These are phyloP conservation scores for Geranomyces variabilis DNA, from an alignment of 192 early-diverging fungal genomes.

Conservation along the genomic window DNA sequence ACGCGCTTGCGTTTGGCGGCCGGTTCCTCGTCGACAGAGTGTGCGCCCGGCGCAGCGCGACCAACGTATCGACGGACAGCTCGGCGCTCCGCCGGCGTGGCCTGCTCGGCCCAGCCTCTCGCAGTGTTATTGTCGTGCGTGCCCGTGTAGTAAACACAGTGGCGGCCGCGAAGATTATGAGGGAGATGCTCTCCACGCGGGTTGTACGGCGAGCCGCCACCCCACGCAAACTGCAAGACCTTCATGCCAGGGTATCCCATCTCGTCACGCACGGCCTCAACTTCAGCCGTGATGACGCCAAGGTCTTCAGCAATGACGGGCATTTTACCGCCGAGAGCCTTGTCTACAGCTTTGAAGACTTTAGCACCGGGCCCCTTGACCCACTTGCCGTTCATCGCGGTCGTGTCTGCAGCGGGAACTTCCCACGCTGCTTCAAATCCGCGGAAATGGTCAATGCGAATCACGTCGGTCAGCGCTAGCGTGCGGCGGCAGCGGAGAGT, in stretches of 20 bases:
- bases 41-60: background rate
- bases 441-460: slow-evolving; percentile 36
- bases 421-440: slow-evolving; percentile 36
- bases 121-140: slow-evolving; percentile 33
- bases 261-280: slow-evolving; percentile 23
- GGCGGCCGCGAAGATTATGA: slow-evolving; percentile 14
- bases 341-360: slow-evolving; percentile 31
- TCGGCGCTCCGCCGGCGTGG: slow-evolving; percentile 8
- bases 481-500: slow-evolving; percentile 19
- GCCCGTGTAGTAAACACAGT: slow-evolving; percentile 35
- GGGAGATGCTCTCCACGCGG: slow-evolving; percentile 26
- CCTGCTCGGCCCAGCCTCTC: slow-evolving; percentile 25
- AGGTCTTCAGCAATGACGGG: slow-evolving; percentile 37
- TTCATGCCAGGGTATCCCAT: slow-evolving; percentile 36
- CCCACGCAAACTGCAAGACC: slow-evolving; percentile 37
- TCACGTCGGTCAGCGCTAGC: slow-evolving; percentile 22
- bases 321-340: slow-evolving; percentile 4
- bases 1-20: slow-evolving; percentile 7
- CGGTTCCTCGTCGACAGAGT: background rate
- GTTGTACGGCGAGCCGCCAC: slow-evolving; percentile 8
- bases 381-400: slow-evolving; percentile 30
- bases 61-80: slow-evolving; percentile 25
- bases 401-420: slow-evolving; percentile 24
- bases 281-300: slow-evolving; percentile 24
- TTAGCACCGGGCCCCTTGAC: slow-evolving; percentile 27